Conservation (phyloP, 2,329 filamentous ascomycete genomes). For the Fusarium hainanense region DNA sequence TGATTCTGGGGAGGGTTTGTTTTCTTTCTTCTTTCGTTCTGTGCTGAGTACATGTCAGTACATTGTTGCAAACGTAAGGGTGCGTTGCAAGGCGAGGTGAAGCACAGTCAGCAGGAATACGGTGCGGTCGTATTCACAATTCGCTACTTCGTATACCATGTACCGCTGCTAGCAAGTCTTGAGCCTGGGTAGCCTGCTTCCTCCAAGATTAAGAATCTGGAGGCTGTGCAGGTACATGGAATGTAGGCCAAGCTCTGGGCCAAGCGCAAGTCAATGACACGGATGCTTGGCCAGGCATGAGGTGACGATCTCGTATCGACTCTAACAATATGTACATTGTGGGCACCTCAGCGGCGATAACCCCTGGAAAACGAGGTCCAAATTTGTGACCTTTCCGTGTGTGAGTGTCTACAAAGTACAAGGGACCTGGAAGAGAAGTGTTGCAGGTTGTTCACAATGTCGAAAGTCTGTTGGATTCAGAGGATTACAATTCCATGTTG, state of each 20-base stretch:
- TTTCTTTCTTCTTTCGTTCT: not conserved
- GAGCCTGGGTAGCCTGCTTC: not conserved
- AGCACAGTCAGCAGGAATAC: not conserved
- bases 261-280: conserved; percentile 30
- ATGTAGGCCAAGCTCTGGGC: conserved; percentile 28
- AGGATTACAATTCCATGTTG: conserved; percentile 11
- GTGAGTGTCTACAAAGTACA: not conserved
- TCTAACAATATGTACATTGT: conserved; percentile 44
- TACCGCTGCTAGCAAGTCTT: conserved; percentile 42
- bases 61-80: not conserved
- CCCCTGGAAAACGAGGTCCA: conserved; percentile 21
- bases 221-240: conserved; percentile 46
- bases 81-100: not conserved
- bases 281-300: conserved; percentile 22
- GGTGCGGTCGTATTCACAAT: conserved; percentile 13
- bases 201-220: conserved; percentile 29
- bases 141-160: conserved; percentile 20
- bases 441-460: conserved; percentile 27
- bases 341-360: conserved; percentile 13
- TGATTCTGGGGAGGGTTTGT: not conserved
- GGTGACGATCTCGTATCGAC: conserved; percentile 46
- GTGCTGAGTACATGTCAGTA: not conserved
- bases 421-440: conserved; percentile 14
- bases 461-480: not conserved
- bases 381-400: conserved; percentile 20